Conservation (phyloP, 441 rosid genomes). For the Geranium incanum region DNA sequence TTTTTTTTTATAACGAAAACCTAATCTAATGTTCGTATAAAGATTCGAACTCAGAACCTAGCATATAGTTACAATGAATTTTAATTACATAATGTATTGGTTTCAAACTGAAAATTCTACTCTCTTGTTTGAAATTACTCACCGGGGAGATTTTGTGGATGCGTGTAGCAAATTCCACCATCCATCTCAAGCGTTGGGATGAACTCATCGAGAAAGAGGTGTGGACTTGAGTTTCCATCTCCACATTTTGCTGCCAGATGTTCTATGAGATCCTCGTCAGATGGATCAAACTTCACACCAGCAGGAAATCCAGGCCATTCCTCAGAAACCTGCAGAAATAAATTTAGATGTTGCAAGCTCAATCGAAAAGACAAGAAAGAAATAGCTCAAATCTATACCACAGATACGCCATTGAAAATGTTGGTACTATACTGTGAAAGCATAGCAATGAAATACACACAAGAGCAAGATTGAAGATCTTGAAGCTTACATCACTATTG, state of each 20-base stretch:
- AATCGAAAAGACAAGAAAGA: background rate
- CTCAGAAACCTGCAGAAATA: constrained; percentile 35
- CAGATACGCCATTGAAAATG: background rate
- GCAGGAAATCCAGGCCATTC: constrained; percentile 88
- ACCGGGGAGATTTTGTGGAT: constrained; percentile 94
- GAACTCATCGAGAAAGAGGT: constrained; percentile 63
- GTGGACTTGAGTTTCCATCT: constrained; percentile 40
- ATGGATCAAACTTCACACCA: constrained; percentile 94
- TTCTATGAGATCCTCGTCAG: constrained; percentile 62
- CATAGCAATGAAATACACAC: background rate
- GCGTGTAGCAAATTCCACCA: constrained; percentile 81
- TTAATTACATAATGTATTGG: no score
- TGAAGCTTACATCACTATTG: constrained; percentile 66
- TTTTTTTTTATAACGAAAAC: no score
- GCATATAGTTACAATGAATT: no score
- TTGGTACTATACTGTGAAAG: no score
- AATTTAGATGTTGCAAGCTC: constrained; percentile 2
- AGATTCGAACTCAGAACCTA: no score
- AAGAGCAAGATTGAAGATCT: background rate
- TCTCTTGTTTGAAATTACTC: constrained; percentile 2
- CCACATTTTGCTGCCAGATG: constrained; percentile 80
- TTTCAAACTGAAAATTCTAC: background rate
- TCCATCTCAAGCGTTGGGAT: constrained; percentile 56
- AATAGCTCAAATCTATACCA: background rate
- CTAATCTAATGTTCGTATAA: no score